Evolutionary conservation across 1,139 yeast genomes (phyloP).

Genomic region (Geotrichum restrictum): DNA sequence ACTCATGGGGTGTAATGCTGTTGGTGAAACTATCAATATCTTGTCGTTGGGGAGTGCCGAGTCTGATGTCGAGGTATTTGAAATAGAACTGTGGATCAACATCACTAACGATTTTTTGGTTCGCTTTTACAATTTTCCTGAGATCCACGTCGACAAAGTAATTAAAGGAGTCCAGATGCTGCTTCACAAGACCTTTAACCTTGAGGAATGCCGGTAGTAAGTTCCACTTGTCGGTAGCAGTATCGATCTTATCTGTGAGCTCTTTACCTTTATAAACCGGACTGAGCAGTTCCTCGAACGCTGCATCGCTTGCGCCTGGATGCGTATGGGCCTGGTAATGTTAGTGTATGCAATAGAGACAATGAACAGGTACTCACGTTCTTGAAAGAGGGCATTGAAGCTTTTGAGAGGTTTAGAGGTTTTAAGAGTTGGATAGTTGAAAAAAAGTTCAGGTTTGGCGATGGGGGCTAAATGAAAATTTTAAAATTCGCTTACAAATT

Average conservation of each 20-base stretch:
- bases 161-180: slow-evolving; percentile 93
- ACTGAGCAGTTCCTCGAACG: slow-evolving; percentile 68
- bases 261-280: slow-evolving; percentile 83
- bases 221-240: slow-evolving; percentile 93
- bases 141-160: slow-evolving; percentile 91
- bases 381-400: slow-evolving; percentile 15
- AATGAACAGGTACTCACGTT: slow-evolving; percentile 8
- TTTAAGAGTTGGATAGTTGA: no score
- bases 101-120: slow-evolving; percentile 82
- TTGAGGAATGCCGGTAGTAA: slow-evolving; percentile 89
- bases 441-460: no score
- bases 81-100: slow-evolving; percentile 96
- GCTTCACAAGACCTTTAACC: slow-evolving; percentile 94
- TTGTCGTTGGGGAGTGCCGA: slow-evolving; percentile 54
- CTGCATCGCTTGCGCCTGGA: slow-evolving; percentile 18
- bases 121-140: slow-evolving; percentile 86
- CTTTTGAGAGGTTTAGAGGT: background rate
- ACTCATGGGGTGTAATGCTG: slow-evolving; percentile 84
- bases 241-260: slow-evolving; percentile 79
- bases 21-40: slow-evolving; percentile 45
- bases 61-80: slow-evolving; percentile 85
- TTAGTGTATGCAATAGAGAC: background rate
- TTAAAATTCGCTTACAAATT: slow-evolving; percentile 5
- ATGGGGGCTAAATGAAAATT: background rate
- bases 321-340: slow-evolving; percentile 10